phyloP scores from a whole-genome alignment of 139 green algal genomes.

The Pleodorina starrii region DNA sequence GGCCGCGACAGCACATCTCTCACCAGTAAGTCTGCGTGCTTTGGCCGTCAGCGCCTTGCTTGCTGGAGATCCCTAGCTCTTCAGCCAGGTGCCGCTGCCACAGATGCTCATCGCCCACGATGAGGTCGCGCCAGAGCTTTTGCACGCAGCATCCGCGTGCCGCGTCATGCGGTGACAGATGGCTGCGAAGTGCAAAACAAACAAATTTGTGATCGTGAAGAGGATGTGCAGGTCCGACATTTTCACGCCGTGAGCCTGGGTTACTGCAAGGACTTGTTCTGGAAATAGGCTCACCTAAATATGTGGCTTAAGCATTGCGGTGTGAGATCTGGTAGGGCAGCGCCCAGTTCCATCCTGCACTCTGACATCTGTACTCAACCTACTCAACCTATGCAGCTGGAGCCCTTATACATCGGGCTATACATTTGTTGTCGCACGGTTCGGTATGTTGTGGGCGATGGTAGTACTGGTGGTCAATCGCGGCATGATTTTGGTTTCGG shows the following conservation, averaged over 20 bases:
- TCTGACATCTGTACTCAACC: no score
- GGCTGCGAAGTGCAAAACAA: not conserved
- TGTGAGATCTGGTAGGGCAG: not conserved
- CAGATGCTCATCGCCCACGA: conserved; percentile 26
- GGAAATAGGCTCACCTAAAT: conserved; percentile 1
- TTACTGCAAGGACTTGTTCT: no score
- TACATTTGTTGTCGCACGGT: no score
- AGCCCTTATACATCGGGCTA: no score
- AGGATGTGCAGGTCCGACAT: not conserved
- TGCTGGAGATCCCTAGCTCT: not conserved
- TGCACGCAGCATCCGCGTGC: not conserved
- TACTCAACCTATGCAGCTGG: no score
- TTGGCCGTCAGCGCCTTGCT: not conserved
- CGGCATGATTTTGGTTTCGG: no score
- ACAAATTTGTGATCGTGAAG: not conserved
- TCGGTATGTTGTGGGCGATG: no score
- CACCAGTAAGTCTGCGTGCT: not conserved
- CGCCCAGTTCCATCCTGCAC: not conserved
- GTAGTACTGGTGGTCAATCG: no score
- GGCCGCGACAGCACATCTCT: not conserved
- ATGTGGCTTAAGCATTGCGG: conserved; percentile 27
- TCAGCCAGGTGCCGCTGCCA: conserved; percentile 6
- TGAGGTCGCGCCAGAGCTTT: not conserved
- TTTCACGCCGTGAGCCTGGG: not conserved
- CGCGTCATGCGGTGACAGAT: not conserved